Percentiles rank a stretch among this genome's conserved stretches.
Conservation (phyloP, 2,329 filamentous ascomycete genomes). For the Fusarium multiceps region DNA sequence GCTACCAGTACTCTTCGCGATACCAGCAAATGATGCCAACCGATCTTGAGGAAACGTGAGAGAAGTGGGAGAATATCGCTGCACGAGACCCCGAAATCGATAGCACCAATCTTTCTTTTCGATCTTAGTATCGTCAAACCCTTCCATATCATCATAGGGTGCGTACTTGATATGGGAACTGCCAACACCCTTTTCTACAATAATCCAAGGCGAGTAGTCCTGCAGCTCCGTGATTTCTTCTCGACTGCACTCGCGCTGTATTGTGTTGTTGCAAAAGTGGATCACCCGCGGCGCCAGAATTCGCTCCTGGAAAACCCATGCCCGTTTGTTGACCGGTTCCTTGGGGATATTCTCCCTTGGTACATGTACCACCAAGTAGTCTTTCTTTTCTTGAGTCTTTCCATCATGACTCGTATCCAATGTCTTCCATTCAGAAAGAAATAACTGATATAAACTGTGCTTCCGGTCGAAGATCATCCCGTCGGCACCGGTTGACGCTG, state of each 20-base stretch:
- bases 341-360: not conserved
- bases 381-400: not conserved
- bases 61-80: not conserved
- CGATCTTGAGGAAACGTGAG: not conserved
- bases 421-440: not conserved
- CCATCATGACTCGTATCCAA: not conserved
- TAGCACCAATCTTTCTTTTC: not conserved
- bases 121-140: not conserved
- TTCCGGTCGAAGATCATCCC: not conserved
- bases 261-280: not conserved
- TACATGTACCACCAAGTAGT: not conserved
- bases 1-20: not conserved
- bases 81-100: not conserved
- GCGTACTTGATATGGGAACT: not conserved
- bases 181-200: not conserved
- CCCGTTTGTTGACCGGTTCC: not conserved
- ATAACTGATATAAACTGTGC: not conserved
- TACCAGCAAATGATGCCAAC: not conserved
- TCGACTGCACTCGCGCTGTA: not conserved
- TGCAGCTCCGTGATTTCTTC: rapidly evolving
- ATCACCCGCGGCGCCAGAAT: not conserved
- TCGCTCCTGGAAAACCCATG: not conserved
- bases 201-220: not conserved
- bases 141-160: too few relatives aligned
- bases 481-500: not conserved